These are phyloP conservation scores for Boletus patriciae DNA, from an alignment of 768 basidiomycete species.

Conservation along the genomic window DNA sequence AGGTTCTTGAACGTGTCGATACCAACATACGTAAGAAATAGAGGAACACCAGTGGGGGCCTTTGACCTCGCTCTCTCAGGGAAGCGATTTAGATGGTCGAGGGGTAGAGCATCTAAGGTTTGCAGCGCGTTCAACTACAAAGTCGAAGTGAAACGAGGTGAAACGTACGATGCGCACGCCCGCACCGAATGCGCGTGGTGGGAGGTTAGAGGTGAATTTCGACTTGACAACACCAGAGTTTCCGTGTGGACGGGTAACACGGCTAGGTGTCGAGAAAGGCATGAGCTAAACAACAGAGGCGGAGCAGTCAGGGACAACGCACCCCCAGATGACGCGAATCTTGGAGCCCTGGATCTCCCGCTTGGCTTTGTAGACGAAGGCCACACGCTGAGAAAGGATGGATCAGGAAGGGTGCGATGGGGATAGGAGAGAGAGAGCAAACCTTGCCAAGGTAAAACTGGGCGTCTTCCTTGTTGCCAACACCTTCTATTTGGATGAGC, in stretches of 20 bases:
- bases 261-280: slow-evolving; percentile 42
- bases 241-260: slow-evolving; percentile 92
- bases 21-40: slow-evolving; percentile 24
- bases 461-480: slow-evolving; percentile 88
- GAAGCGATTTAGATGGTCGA: slow-evolving; percentile 64
- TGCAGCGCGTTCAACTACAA: neutral
- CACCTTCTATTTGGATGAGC: slow-evolving; percentile 96
- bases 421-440: slow-evolving; percentile 22
- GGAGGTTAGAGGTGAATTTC: slow-evolving; percentile 95
- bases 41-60: slow-evolving; percentile 17
- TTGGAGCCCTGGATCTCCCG: slow-evolving; percentile 91
- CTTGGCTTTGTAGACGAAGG: slow-evolving; percentile 98
- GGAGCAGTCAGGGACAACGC: slow-evolving; percentile 30
- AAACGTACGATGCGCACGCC: slow-evolving; percentile 79
- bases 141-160: neutral
- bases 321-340: slow-evolving; percentile 99
- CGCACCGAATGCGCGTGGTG: slow-evolving; percentile 92
- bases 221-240: slow-evolving; percentile 94
- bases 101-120: slow-evolving; percentile 83
- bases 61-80: slow-evolving; percentile 6
- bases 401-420: neutral
- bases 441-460: slow-evolving; percentile 99
- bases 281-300: neutral
- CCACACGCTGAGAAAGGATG: slow-evolving; percentile 66
- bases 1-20: slow-evolving; percentile 6